A percentile compares a stretch with the other conserved stretches of the same genome.
These are phyloP conservation scores for Lepidium africanum DNA, from an alignment of 345 rosid genomes.

Conservation along the genomic window DNA sequence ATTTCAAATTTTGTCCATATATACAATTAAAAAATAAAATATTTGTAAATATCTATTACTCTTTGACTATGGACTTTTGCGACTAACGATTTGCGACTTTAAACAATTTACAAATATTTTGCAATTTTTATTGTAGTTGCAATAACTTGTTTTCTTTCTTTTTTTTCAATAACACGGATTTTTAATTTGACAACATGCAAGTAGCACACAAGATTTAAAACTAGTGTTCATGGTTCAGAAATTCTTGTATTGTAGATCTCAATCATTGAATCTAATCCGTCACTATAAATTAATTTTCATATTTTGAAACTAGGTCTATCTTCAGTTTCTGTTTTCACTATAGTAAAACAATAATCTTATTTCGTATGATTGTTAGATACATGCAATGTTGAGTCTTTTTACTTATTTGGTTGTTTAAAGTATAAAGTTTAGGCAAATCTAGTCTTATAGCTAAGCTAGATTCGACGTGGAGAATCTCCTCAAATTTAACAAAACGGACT, in stretches of 20 bases:
- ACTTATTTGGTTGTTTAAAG: background rate
- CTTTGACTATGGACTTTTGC: too few species aligned
- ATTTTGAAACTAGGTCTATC: too few species aligned
- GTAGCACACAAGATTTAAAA: background rate
- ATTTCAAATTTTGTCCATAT: too few species aligned
- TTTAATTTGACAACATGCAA: background rate
- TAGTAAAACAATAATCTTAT: too few species aligned
- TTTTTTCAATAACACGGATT: too few species aligned
- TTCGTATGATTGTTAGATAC: background rate
- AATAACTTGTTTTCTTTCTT: too few species aligned
- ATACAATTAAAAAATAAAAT: too few species aligned
- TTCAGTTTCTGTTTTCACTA: too few species aligned
- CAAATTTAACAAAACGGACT: background rate
- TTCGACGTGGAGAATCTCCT: slow-evolving; percentile 14
- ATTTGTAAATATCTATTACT: too few species aligned
- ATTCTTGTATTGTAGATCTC: background rate
- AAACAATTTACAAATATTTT: too few species aligned
- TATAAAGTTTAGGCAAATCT: background rate
- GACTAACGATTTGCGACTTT: too few species aligned
- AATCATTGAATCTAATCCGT: background rate
- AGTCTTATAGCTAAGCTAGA: slow-evolving; percentile 3
- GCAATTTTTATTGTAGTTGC: too few species aligned
- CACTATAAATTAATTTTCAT: background rate
- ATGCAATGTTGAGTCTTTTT: background rate
- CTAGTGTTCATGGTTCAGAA: background rate